These are phyloP conservation scores for Cordia subcordata DNA, from an alignment of 257 asterid species.

Conservation along the genomic window DNA sequence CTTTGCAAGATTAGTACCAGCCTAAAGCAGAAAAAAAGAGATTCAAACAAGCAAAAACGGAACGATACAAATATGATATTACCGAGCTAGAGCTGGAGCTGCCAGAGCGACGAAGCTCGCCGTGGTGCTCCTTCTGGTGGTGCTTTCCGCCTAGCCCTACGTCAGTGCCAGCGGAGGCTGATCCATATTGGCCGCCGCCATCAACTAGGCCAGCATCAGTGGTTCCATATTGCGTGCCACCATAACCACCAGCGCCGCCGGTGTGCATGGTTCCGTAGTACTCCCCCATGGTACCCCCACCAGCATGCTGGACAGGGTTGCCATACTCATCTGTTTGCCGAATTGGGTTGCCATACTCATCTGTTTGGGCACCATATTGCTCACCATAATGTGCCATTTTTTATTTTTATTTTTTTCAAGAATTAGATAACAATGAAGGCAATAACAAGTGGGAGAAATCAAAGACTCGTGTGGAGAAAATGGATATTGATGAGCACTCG, in stretches of 20 bases:
- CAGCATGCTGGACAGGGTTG: slow-evolving; percentile 38
- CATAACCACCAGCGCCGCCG: neutral
- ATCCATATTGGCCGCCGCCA: too few species aligned
- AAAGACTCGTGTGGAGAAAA: too few species aligned
- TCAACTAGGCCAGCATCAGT: neutral
- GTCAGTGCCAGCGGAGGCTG: neutral
- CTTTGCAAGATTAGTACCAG: too few species aligned
- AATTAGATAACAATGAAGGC: too few species aligned
- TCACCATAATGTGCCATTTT: slow-evolving; percentile 18
- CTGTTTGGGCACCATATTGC: slow-evolving; percentile 2
- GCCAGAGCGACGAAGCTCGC: slow-evolving; percentile 47
- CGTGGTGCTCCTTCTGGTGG: slow-evolving; percentile 23
- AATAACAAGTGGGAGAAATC: too few species aligned
- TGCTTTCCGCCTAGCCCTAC: slow-evolving; percentile 14
- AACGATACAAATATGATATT: neutral
- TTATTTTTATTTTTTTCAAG: too few species aligned
- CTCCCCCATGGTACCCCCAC: slow-evolving; percentile 27
- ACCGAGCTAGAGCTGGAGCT: slow-evolving; percentile 42
- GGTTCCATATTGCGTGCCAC: neutral
- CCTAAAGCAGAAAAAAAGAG: too few species aligned
- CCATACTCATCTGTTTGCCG: slow-evolving; percentile 61
- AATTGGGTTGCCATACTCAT: neutral
- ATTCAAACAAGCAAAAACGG: neutral
- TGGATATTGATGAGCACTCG: too few species aligned
- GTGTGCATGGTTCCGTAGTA: slow-evolving; percentile 19